Evolutionary conservation across 2,329 filamentous ascomycete species (phyloP).

Genomic region (Xylariales sp.): DNA sequence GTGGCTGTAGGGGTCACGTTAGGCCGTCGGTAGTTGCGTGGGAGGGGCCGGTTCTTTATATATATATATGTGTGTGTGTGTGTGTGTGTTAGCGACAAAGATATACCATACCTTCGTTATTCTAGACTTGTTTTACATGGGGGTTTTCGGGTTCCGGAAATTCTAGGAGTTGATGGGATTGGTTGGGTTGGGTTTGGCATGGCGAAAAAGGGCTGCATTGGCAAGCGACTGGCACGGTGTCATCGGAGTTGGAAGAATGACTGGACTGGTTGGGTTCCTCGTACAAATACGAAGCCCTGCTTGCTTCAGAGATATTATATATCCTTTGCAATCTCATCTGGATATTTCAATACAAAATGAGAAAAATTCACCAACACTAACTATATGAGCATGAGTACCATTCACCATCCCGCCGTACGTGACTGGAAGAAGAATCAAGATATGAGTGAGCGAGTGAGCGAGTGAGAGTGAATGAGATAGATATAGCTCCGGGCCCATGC

Average conservation of each 20-base stretch:
- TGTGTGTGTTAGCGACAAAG: too few species aligned
- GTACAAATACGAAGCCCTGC: neutral
- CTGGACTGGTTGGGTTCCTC: too few species aligned
- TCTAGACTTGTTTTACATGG: too few species aligned
- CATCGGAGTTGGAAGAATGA: conserved; percentile 18
- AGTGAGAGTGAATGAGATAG: neutral
- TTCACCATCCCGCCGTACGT: neutral
- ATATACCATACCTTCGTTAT: too few species aligned
- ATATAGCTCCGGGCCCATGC: conserved; percentile 15
- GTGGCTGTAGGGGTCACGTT: conserved; percentile 40
- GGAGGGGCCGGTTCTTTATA: neutral
- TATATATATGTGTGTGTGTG: too few species aligned
- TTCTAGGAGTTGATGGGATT: conserved; percentile 8
- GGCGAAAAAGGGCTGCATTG: conserved; percentile 12
- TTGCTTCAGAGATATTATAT: neutral
- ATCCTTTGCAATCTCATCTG: too few species aligned
- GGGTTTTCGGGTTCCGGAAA: neutral
- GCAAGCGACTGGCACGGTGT: neutral
- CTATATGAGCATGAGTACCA: neutral
- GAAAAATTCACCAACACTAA: too few species aligned
- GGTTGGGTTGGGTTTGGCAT: too few species aligned
- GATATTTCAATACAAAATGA: neutral
- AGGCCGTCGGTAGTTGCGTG: conserved; percentile 18
- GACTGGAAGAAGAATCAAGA: neutral
- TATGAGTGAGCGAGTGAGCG: too few species aligned